Conservation (phyloP, 306 rosid species). For the Cucumis melo region DNA sequence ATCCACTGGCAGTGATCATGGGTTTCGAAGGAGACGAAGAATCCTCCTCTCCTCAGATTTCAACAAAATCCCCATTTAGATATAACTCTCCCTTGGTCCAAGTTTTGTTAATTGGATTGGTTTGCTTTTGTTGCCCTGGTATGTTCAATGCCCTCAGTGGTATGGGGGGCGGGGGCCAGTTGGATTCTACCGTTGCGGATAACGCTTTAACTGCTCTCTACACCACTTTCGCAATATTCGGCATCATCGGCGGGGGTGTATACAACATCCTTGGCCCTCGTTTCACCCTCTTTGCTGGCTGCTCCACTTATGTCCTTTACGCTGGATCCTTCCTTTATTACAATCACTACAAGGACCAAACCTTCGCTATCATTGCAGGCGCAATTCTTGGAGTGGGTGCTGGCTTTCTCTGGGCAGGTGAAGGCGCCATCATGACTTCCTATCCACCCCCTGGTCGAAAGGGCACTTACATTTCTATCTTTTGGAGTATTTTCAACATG, state of each 20-base stretch:
- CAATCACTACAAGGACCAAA: conserved; percentile 58
- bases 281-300: conserved; percentile 60
- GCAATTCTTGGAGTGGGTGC: conserved; percentile 72
- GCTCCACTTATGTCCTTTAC: conserved; percentile 62
- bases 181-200: conserved; percentile 55
- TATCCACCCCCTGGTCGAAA: conserved; percentile 66
- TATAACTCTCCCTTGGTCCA: conserved; percentile 68
- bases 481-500: conserved; percentile 89
- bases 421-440: conserved; percentile 94
- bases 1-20: conserved; percentile 18
- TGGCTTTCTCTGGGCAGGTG: conserved; percentile 72
- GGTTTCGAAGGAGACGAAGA: conserved; percentile 33
- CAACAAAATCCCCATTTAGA: conserved; percentile 25
- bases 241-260: conserved; percentile 84
- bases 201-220: conserved; percentile 76
- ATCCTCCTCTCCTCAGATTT: conserved; percentile 5
- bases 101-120: conserved; percentile 46
- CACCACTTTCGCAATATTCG: conserved; percentile 64
- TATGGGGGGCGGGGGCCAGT: conserved; percentile 91
- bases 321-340: conserved; percentile 83
- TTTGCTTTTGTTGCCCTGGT: conserved; percentile 93
- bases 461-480: conserved; percentile 70
- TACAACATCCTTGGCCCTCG: conserved; percentile 92
- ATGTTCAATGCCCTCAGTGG: conserved; percentile 91
- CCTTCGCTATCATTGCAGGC: conserved; percentile 47